Base-by-base conservation (phyloP, 2,329 filamentous ascomycete species). In the Trichoderma afroharzianum region DNA sequence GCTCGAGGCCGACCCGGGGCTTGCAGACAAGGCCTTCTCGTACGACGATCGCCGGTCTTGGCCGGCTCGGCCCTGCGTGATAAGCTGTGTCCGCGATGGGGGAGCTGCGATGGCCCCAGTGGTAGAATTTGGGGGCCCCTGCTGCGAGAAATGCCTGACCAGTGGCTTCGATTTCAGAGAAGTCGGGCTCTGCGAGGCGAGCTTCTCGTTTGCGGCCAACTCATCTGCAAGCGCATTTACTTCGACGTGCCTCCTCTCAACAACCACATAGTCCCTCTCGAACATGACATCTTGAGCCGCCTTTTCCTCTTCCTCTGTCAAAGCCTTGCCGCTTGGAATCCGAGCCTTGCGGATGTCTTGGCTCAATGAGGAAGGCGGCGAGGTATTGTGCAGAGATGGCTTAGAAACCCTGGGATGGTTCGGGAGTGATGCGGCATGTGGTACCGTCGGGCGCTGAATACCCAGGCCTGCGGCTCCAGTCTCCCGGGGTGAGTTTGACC, bases 181-280 rank as follows among this genome's bases (percentile, higher is more conserved):
- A 33, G 83, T 79, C 28, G 74, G 86, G 80, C 72, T 85, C 82
- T 74, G 88, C 18, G 75, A 74, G 12, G 77, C 86, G 26, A 90
- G 82, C 63, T 90, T 90, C 62, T 93, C 92, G 77, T 93, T 95
- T 67, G 94, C 92, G 58, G 94, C 95, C 78, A 99, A 85, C 81
- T 98, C 95, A 81, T 99, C 96, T 26, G 96, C 96, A 77, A 99
- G 92, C 3, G 96, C 96, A 80, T 99, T 98, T 64, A 99, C 95
- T 80, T 98, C 95, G 12, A 99, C 95, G 24, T 94, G 92, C 74
- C 92, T 91, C 84, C 98, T 97, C 83, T 99, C 96, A 14, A 99
- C 93, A 30, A 98, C 87, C 24, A 99, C 95, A 77, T 98, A 99
- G 75, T 98, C 96, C 74, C 95, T 90, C 79, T 97, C 95, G 76